A percentile compares a stretch with the other conserved stretches of the same genome.
These are phyloP conservation scores for Plantago elongata DNA, from an alignment of 257 asterid species.

Conservation along the genomic window DNA sequence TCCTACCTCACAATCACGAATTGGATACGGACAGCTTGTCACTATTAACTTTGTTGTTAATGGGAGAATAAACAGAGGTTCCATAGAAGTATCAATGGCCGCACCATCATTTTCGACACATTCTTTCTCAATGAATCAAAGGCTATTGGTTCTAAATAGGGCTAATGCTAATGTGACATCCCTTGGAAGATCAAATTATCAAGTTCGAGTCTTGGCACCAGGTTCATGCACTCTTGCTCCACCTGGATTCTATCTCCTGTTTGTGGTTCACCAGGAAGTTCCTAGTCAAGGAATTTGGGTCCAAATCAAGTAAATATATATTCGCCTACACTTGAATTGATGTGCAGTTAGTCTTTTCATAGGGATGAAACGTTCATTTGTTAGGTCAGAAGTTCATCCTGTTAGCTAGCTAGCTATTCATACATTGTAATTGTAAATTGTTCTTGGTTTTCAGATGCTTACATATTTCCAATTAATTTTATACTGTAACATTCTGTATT, in stretches of 20 bases:
- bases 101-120: slow-evolving; percentile 49
- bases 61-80: slow-evolving; percentile 7
- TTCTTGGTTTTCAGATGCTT: too few relatives aligned
- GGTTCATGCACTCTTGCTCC: slow-evolving; percentile 41
- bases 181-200: slow-evolving; percentile 20
- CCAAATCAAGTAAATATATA: slow-evolving; percentile 15
- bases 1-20: slow-evolving; percentile 25
- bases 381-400: too few relatives aligned
- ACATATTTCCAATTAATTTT: too few relatives aligned
- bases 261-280: slow-evolving; percentile 37
- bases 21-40: slow-evolving; percentile 20
- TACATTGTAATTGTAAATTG: too few relatives aligned
- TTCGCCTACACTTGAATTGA: slow-evolving; percentile 1
- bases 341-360: too few relatives aligned
- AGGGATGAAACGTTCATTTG: too few relatives aligned
- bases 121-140: slow-evolving; percentile 49
- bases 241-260: slow-evolving; percentile 44
- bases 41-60: slow-evolving; percentile 6
- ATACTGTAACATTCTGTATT: too few relatives aligned
- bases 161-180: slow-evolving; percentile 8
- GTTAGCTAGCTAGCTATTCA: too few relatives aligned
- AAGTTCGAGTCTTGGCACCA: slow-evolving; percentile 22
- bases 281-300: slow-evolving; percentile 56
- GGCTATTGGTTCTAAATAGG: slow-evolving; percentile 31
- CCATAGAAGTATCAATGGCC: slow-evolving; percentile 37